Conservation (phyloP, 768 basidiomycete genomes). For the Russula earlei region DNA sequence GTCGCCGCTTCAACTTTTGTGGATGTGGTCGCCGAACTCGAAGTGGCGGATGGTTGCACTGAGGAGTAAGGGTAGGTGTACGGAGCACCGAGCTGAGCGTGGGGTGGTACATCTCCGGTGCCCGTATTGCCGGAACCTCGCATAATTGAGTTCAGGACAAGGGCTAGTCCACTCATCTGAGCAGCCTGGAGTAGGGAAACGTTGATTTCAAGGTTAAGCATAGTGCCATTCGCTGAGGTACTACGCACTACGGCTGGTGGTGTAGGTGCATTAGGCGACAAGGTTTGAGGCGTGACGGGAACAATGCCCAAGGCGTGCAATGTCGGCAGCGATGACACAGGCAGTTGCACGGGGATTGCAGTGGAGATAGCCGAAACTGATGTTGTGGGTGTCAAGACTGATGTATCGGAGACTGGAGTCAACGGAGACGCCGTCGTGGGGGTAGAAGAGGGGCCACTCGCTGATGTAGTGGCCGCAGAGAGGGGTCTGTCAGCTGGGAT, state of each 20-base stretch:
- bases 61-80: slow-evolving; percentile 13
- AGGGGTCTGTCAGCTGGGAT: slow-evolving; percentile 20
- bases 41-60: background rate
- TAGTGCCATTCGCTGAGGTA: slow-evolving; percentile 59
- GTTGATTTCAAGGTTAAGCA: slow-evolving; percentile 72
- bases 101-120: slow-evolving; percentile 10
- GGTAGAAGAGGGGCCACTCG: background rate
- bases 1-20: background rate
- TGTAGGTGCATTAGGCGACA: slow-evolving; percentile 38
- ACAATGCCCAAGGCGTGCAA: slow-evolving; percentile 65
- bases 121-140: slow-evolving; percentile 25
- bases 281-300: slow-evolving; percentile 53
- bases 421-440: slow-evolving; percentile 22
- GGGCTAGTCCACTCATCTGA: slow-evolving; percentile 70
- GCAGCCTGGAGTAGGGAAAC: slow-evolving; percentile 59
- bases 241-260: slow-evolving; percentile 72
- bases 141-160: slow-evolving; percentile 64
- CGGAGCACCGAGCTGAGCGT: slow-evolving; percentile 19
- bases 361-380: background rate
- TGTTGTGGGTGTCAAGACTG: slow-evolving; percentile 18
- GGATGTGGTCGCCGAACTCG: background rate
- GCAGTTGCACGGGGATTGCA: slow-evolving; percentile 59
- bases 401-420: slow-evolving; percentile 27
- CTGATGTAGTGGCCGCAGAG: slow-evolving; percentile 12
- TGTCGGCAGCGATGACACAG: slow-evolving; percentile 45